Conservation (phyloP, 768 basidiomycete genomes). For the Boletus rex-veris region DNA sequence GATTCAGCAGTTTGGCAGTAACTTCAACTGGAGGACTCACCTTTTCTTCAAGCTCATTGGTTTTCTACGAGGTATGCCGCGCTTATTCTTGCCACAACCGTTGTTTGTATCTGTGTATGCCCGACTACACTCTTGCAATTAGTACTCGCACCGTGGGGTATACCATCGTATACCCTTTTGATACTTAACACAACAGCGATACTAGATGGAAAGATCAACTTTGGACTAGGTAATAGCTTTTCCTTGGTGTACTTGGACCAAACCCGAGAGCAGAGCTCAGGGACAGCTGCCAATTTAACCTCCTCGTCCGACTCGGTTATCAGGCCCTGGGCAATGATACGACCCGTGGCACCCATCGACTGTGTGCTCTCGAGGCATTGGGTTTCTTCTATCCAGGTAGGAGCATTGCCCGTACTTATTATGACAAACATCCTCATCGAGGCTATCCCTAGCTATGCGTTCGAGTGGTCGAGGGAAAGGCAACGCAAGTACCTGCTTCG, state of each 20-base stretch:
- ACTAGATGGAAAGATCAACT: no score
- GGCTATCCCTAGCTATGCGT: not conserved
- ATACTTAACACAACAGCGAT: no score
- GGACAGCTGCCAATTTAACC: not conserved
- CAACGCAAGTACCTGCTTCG: not conserved
- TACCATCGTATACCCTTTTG: no score
- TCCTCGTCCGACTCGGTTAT: not conserved
- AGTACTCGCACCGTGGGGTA: no score
- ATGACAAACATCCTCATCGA: no score
- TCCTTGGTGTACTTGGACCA: not conserved
- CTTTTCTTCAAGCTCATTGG: constrained; percentile 59
- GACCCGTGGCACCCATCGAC: not conserved
- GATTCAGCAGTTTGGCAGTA: not conserved
- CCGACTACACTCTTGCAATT: no score
- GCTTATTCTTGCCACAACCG: not conserved
- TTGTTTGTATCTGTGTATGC: constrained; percentile 11
- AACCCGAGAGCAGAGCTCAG: not conserved
- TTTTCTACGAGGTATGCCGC: not conserved
- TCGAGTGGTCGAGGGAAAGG: not conserved
- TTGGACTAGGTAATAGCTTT: not conserved
- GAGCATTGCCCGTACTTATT: not conserved
- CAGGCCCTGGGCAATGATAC: not conserved
- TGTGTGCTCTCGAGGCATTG: no score
- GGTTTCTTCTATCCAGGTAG: not conserved
- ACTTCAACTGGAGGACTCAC: constrained; percentile 22